These are phyloP conservation scores for Cetradonia linearis DNA, from an alignment of 495 filamentous ascomycete species.

Conservation along the genomic window DNA sequence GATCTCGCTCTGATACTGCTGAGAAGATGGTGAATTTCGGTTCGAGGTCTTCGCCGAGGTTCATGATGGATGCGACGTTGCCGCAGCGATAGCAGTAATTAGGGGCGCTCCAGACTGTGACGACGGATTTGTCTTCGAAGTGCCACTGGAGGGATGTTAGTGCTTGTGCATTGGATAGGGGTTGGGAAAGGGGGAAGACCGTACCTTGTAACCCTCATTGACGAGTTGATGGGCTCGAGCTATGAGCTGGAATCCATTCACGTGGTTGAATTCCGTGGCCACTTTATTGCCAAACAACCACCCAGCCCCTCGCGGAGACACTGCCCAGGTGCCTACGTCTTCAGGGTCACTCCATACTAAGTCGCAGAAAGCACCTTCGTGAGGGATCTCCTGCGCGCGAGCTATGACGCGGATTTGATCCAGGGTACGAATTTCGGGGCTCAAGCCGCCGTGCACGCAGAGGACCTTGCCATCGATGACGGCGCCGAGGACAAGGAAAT, in stretches of 20 bases:
- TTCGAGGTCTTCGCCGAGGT: conserved; percentile 70
- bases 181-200: background rate
- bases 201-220: conserved; percentile 92
- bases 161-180: background rate
- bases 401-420: conserved; percentile 98
- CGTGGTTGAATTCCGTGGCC: conserved; percentile 96
- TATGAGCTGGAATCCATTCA: conserved; percentile 89
- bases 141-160: conserved; percentile 54
- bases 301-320: conserved; percentile 86
- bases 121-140: conserved; percentile 88
- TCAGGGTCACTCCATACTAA: conserved; percentile 98
- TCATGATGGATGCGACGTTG: conserved; percentile 95
- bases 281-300: conserved; percentile 98
- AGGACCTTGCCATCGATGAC: conserved; percentile 95
- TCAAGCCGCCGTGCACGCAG: conserved; percentile 94
- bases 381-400: conserved; percentile 92
- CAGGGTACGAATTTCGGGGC: conserved; percentile 89
- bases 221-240: conserved; percentile 94
- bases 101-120: conserved; percentile 97
- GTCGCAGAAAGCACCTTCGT: conserved; percentile 97
- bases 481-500: conserved; percentile 91
- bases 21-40: conserved; percentile 91
- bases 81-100: conserved; percentile 99
- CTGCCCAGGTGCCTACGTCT: conserved; percentile 96
- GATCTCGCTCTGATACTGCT: conserved; percentile 83